Evolutionary conservation across 1,139 yeast species (phyloP), one percentile per base, ranked within the genome.

Genomic region (Pichia sp.): DNA sequence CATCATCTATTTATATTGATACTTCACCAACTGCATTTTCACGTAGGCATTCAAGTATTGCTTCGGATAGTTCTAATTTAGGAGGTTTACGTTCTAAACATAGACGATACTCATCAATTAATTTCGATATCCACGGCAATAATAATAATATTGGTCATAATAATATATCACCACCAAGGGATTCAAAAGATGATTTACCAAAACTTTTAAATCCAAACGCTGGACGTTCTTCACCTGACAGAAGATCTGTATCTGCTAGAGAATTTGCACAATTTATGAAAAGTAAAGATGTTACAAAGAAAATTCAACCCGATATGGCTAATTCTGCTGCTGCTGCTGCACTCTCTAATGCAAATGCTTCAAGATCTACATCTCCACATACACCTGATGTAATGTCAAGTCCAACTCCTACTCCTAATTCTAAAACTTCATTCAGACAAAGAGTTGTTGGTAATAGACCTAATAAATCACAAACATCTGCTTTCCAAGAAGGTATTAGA

Each of bases 401-500:
- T 23, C 31, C 41, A 25, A 19, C 35, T 11, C 23, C 32, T 4
- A 6, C 25, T 30, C 29, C 31, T 14, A 37, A 15, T 10, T 14
- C 39, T 5, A 41, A 31, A 16, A 31, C 45, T 3, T 42, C 56
- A 3, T 40, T 57, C 8, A 52, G 54, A 39, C 34, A 38, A 18
- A 37, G 26, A 20, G 43, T 45, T 11, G 35, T 25, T 11, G 33
- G 39, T 35, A 16, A 14, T 15, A 31, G 43, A 15, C 16, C 31
- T 19, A 41, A 23, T 14, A 79, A 82, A 72, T 67, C 62, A 42
- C 66, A 78, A 49, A 89, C 97, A 0, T 81, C 95, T 1, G 98
- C 97, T 0, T 91, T 91, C 63, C 80, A 80, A 55, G 98, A 91
- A 64, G 98, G 98, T 13, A 84, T 91, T 36, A 72, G 89, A 54